Percentiles rank a stretch among this genome's conserved stretches.
phyloP scores from a whole-genome alignment of 1,139 yeast species.

The Wickerhamomyces sp. region DNA sequence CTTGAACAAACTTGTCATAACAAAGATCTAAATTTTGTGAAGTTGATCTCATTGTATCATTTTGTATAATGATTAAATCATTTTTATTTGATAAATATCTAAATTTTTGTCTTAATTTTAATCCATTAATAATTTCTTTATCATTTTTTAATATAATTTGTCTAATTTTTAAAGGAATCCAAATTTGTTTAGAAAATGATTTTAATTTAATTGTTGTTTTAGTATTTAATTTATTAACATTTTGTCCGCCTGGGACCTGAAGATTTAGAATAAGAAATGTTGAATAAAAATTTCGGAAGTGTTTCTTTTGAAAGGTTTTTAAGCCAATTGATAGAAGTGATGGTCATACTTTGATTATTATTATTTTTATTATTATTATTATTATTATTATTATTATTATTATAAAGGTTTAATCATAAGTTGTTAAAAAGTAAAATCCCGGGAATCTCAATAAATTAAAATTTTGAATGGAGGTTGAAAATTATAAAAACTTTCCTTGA shows the following conservation, averaged over 20 bases:
- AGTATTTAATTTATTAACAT: constrained; percentile 79
- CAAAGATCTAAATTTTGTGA: constrained; percentile 57
- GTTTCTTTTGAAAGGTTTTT: constrained; percentile 26
- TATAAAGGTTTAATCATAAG: too few relatives aligned
- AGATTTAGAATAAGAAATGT: constrained; percentile 58
- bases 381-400: too few relatives aligned
- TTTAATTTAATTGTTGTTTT: constrained; percentile 66
- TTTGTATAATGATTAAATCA: constrained; percentile 55
- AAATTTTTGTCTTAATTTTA: constrained; percentile 28
- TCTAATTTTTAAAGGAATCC: constrained; percentile 60
- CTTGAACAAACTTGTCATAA: constrained; percentile 50
- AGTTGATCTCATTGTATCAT: constrained; percentile 57
- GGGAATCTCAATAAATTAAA: too few relatives aligned
- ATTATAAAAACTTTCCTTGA: too few relatives aligned
- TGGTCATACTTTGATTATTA: background rate
- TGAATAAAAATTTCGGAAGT: constrained; percentile 50
- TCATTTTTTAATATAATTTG: constrained; percentile 34
- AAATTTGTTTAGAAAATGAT: constrained; percentile 46
- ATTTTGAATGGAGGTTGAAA: too few relatives aligned
- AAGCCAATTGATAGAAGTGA: constrained; percentile 36
- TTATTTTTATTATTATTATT: too few relatives aligned
- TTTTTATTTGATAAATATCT: constrained; percentile 50
- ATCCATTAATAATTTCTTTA: constrained; percentile 11
- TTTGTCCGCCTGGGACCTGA: constrained; percentile 95
- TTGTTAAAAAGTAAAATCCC: too few relatives aligned